Evolutionary conservation across 108 stramenopile species (phyloP), one percentile per base, ranked within the genome.

Genomic region (Epipyxis sp.): DNA sequence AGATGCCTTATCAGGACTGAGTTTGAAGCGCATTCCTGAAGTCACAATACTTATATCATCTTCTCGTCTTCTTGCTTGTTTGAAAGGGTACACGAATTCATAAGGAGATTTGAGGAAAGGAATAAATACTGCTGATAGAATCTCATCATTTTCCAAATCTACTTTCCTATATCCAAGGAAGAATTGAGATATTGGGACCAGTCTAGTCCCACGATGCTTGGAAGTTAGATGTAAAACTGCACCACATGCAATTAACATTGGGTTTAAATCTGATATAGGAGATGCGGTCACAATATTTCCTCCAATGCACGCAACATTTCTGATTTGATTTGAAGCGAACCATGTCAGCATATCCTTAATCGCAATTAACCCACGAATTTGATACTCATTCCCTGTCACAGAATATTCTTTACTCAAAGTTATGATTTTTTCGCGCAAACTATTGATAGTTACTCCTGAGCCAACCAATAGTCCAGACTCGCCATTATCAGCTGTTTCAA

Each of bases 11-110:
- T 57, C 20, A 57, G 20, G 54, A 20, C 25, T 25, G 54, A 57
- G 25, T 16, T 20, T 25, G 40, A 96, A 88, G 40, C 91, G 87
- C 90, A 97, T 92, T 0, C 92, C 92, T 3, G 87, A 82, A 0
- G 96, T 97, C 34, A 97, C 96, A 79, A 97, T 95, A 74, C 89
- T 90, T 69, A 97, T 97, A 79, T 97, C 96, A 79, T 97, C 96
- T 80, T 97, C 96, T 13, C 96, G 72, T 43, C 96, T 81, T 1
- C 94, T 83, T 35, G 94, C 94, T 77, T 97, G 95, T 81, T 97
- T 97, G 84, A 94, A 95, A 39, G 95, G 94, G 30, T 80, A 78
- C 39, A 93, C 86, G 65, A 93, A 95, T 59, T 97, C 94, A 77
- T 93, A 92, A 67, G 77, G 44, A n/a, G 68, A 42, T 13, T 78